Evolutionary conservation across 192 early-diverging fungal genomes (phyloP).

Genomic region (Geranomyces michiganensis): DNA sequence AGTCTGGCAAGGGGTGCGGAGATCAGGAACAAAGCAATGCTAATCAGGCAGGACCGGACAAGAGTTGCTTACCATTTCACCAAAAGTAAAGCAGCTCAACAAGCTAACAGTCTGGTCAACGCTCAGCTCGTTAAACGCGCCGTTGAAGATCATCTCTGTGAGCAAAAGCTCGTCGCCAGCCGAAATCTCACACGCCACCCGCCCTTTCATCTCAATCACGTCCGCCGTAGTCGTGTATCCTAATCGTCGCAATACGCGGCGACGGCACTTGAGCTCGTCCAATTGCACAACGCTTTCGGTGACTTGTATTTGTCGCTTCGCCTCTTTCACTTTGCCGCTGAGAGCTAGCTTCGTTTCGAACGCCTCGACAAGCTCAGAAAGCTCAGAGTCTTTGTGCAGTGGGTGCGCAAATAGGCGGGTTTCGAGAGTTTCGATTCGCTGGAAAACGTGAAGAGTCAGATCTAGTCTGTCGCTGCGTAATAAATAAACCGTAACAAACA

Average conservation of each 20-base stretch:
- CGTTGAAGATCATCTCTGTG: slow-evolving; percentile 96
- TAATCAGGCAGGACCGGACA: not conserved
- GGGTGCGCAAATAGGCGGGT: slow-evolving; percentile 63
- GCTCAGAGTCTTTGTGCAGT: slow-evolving; percentile 56
- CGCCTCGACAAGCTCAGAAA: slow-evolving; percentile 59
- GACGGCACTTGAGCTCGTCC: slow-evolving; percentile 89
- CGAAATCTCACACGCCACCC: slow-evolving; percentile 96
- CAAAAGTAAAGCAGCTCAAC: slow-evolving; percentile 90
- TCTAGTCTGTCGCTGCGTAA: too few species aligned
- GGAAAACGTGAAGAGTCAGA: not conserved
- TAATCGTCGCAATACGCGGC: slow-evolving; percentile 88
- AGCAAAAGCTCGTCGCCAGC: slow-evolving; percentile 92
- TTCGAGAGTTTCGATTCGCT: slow-evolving; percentile 77
- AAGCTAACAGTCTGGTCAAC: slow-evolving; percentile 85
- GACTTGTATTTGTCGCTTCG: slow-evolving; percentile 73
- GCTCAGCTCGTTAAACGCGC: slow-evolving; percentile 91
- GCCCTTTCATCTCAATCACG: slow-evolving; percentile 95
- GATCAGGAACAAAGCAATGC: too few species aligned
- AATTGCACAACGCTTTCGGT: slow-evolving; percentile 85
- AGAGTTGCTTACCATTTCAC: slow-evolving; percentile 61
- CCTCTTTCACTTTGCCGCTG: slow-evolving; percentile 60
- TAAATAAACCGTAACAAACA: too few species aligned
- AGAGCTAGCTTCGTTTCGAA: slow-evolving; percentile 72
- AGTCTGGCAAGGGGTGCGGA: slow-evolving; percentile 3
- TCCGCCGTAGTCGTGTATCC: slow-evolving; percentile 82